These are phyloP conservation scores for Salvia miltiorrhiza DNA, from an alignment of 257 asterid species.

Conservation along the genomic window DNA sequence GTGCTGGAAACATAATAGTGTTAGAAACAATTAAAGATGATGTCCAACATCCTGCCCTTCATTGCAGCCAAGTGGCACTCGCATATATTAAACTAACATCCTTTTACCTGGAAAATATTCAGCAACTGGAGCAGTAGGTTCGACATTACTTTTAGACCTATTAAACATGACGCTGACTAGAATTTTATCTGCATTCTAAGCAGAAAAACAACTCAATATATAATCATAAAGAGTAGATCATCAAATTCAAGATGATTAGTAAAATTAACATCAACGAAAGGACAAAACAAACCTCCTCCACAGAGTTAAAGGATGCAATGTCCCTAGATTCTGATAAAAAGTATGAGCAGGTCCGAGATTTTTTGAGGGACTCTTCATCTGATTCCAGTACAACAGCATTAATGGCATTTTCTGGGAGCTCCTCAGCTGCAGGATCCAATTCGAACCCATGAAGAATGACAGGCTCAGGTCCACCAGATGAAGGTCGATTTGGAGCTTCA, in stretches of 20 bases:
- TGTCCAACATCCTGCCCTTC: background rate
- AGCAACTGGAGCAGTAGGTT: conserved; percentile 72
- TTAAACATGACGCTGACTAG: conserved; percentile 69
- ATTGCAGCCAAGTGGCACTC: background rate
- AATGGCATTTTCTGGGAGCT: conserved; percentile 46
- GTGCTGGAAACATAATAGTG: conserved; percentile 44
- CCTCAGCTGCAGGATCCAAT: conserved; percentile 42
- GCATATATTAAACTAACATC: background rate
- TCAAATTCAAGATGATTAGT: conserved; percentile 16
- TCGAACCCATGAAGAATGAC: conserved; percentile 62
- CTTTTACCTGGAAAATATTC: conserved; percentile 83
- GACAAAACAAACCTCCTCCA: conserved; percentile 63
- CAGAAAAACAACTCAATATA: conserved; percentile 27
- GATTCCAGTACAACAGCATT: conserved; percentile 40
- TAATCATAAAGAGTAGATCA: conserved; percentile 22
- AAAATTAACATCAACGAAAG: conserved; percentile 5
- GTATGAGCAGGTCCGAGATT: conserved; percentile 55
- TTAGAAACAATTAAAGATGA: conserved; percentile 13
- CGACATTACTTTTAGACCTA: conserved; percentile 55
- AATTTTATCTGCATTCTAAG: conserved; percentile 82
- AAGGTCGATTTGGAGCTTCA: conserved; percentile 49
- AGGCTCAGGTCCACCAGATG: conserved; percentile 46
- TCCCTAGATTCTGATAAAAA: conserved; percentile 44
- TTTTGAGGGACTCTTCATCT: conserved; percentile 39
- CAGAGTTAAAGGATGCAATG: conserved; percentile 39